Conservation (phyloP, 2,329 filamentous ascomycete species). For the Xylariaceae sp. region DNA sequence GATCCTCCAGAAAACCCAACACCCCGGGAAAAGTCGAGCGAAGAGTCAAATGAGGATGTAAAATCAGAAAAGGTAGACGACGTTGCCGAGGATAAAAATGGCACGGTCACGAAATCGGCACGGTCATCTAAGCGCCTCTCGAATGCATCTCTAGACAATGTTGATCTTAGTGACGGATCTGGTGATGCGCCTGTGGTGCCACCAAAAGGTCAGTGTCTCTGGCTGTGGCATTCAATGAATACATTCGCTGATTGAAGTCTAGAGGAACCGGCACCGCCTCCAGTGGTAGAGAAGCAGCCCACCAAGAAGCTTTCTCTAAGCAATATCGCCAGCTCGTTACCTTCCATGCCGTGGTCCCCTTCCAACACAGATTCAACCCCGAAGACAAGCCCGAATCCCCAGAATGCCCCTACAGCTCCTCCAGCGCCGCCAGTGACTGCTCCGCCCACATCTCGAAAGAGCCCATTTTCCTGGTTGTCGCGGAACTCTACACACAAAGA, state of each 20-base stretch:
- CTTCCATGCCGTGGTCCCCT: constrained; percentile 73
- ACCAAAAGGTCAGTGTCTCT: constrained; percentile 29
- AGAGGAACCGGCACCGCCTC: constrained; percentile 32
- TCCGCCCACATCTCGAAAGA: constrained; percentile 62
- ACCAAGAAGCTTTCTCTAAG: constrained; percentile 65
- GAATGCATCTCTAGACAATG: constrained; percentile 57
- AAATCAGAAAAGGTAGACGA: constrained; percentile 28
- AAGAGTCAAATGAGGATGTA: constrained; percentile 7
- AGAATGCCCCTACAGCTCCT: constrained; percentile 38
- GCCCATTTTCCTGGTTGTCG: constrained; percentile 85
- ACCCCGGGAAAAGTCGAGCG: constrained; percentile 28
- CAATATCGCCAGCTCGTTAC: constrained; percentile 73
- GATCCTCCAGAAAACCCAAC: constrained; percentile 23
- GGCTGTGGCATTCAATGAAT: background rate
- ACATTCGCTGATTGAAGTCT: constrained; percentile 14
- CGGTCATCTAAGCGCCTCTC: constrained; percentile 49
- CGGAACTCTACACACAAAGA: constrained; percentile 64
- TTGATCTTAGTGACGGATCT: constrained; percentile 67
- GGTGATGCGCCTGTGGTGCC: constrained; percentile 26
- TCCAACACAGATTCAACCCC: constrained; percentile 52
- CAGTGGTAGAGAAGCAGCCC: constrained; percentile 42
- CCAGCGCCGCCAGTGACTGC: constrained; percentile 39
- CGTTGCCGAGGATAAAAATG: constrained; percentile 7
- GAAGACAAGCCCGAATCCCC: constrained; percentile 46
- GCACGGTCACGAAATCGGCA: constrained; percentile 37